Evolutionary conservation across 2,329 filamentous ascomycete genomes (phyloP), one percentile per base, ranked within the genome.

Genomic region (Monilinia laxa): DNA sequence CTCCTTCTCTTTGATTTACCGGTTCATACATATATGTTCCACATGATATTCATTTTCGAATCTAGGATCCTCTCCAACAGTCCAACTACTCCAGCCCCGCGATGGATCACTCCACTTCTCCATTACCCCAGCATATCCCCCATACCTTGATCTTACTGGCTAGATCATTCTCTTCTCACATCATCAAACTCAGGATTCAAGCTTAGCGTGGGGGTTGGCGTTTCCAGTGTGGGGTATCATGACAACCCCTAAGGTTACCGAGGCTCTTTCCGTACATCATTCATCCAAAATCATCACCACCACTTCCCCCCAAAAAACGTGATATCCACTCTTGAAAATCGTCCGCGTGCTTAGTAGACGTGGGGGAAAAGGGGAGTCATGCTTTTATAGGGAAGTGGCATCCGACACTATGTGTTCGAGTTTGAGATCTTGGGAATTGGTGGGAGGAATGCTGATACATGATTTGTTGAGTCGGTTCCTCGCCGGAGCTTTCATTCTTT

Each of bases 401-500:
- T 11, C 45, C n/a, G 28, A 60, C 7, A 12, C 14, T 38, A 47
- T 9, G 35, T 35, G 23, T 23, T 38, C 28, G 14, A 51, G 9
- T 28, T 35, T 49, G 14, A 51, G 12, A 20, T 60, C 12, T 40
- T 60, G 28, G n/a, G n/a, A 18, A 38, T 25, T 38, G 28, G 20
- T 51, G 47, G 7, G 28, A 25, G 45, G 23, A 25, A 18, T 60
- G n/a, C 58, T 60, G n/a, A 14, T 9, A 10, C 25, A 38, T 51
- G 45, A 40, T 60, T 51, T 60, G 58, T 51, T 60, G 45, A 60
- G 20, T 18, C n/a, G 12, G n/a, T 49, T 51, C n/a, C 14, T 25
- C 23, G 28, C 28, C 40, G n/a, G 56, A 31, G 23, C 56, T 20
- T 51, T 38, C 20, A 25, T 31, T 25, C 2, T 38, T 14, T 14